Evolutionary conservation across 2,329 filamentous ascomycete genomes (phyloP), one percentile per base, ranked within the genome.

Genomic region (Fusarium agapanthi): DNA sequence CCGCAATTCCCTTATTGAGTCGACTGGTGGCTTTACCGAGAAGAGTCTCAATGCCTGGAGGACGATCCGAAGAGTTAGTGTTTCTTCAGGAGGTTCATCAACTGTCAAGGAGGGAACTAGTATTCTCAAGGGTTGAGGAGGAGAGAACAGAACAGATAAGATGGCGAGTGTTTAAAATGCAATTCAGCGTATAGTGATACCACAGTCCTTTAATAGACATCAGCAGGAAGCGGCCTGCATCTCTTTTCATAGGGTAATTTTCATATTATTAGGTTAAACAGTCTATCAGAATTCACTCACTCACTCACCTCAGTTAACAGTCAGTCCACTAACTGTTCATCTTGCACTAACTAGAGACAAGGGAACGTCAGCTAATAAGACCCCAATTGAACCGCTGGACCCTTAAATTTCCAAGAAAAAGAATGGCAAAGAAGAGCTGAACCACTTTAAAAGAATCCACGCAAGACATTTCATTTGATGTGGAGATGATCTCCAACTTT

Each of bases 1-100:
- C 8, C 75, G 76, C 30, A 76, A 71, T 38, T 77, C 76, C 6
- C 65, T 77, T 26, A 76, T 78, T 9, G 75, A 76, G 28, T 65
- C 71, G 18, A 68, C 73, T 3, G 74, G 66, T 4, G 61, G 65
- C 4, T 56, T 75, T 28, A 66, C 72, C 1, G 75, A 76, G 59
- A 76, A 74, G 66, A 65, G 71, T 6, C 32, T 74, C 11, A 70
- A 37, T 30, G 67, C 65, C 2, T 74, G 75, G 71, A 77, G 71
- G 75, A 76, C 76, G 28, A 78, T 77, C 14, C 67, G 76, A 12
- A 47, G 76, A 37, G 76, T 77, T n/a, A 77, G 76, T 40, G 75
- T 70, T 34, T 77, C 76, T 35, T 75, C 73, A 1, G 67, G 71
- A 7, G 69, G 61, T 5, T 73, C 72, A 3, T 71, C 67, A 9